Evolutionary conservation across 2,329 filamentous ascomycete species (phyloP).

Genomic region (Epichloe sylvatica): DNA sequence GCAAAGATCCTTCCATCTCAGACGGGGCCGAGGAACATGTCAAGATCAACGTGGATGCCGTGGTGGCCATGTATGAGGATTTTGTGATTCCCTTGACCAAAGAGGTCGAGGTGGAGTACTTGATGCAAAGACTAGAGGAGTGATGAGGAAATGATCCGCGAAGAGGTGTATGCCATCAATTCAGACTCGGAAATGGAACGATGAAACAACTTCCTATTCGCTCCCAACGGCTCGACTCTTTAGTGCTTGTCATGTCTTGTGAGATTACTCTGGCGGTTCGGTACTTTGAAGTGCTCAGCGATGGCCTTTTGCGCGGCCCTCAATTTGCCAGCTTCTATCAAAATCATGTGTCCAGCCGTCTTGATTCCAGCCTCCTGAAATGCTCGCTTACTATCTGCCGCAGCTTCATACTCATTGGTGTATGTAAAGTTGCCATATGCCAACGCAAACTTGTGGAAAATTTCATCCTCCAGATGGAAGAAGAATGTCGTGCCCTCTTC

Average conservation of each 20-base stretch:
- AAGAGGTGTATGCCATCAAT: background rate
- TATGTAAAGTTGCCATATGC: conserved; percentile 62
- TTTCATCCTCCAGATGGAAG: conserved; percentile 94
- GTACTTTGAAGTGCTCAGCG: conserved; percentile 52
- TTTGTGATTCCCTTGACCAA: conserved; percentile 97
- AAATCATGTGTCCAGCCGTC: conserved; percentile 68
- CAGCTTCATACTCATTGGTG: conserved; percentile 65
- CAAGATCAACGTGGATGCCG: conserved; percentile 88
- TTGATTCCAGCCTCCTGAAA: conserved; percentile 89
- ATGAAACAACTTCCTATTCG: too few relatives aligned
- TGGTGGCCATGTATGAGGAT: conserved; percentile 80
- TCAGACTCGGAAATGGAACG: too few relatives aligned
- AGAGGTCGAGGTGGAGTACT: conserved; percentile 91
- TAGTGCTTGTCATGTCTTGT: too few relatives aligned
- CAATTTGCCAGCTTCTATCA: conserved; percentile 73
- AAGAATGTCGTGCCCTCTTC: conserved; percentile 56
- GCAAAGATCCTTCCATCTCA: conserved; percentile 64
- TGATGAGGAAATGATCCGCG: background rate
- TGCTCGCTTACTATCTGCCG: conserved; percentile 80
- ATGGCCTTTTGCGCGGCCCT: conserved; percentile 62
- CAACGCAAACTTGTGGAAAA: conserved; percentile 61
- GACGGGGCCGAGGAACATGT: conserved; percentile 38
- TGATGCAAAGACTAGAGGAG: conserved; percentile 73
- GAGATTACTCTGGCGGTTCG: background rate
- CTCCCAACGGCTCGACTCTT: too few relatives aligned